These are phyloP conservation scores for Penicillium coprophilum DNA, from an alignment of 495 filamentous ascomycete genomes.

Conservation along the genomic window DNA sequence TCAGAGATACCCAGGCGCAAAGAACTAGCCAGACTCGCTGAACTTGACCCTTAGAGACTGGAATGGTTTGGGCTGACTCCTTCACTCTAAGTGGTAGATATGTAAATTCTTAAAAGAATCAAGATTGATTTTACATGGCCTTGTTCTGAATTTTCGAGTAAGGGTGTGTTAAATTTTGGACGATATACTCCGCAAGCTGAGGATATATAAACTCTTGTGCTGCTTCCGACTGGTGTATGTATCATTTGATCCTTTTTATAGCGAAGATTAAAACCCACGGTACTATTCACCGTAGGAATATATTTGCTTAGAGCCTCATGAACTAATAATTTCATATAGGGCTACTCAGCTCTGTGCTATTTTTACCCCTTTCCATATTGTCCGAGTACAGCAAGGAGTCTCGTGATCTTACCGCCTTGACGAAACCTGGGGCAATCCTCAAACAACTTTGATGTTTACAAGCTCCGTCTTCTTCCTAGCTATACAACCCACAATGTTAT, in stretches of 20 bases:
- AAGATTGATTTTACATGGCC: no score
- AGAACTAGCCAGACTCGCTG: no score
- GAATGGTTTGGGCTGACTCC: no score
- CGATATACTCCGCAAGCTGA: no score
- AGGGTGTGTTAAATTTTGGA: no score
- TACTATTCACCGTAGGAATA: not conserved
- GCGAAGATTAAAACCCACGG: not conserved
- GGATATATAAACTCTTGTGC: no score
- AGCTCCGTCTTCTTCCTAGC: not conserved
- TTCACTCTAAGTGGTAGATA: no score
- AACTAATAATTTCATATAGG: not conserved
- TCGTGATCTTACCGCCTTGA: not conserved
- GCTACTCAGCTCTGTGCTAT: not conserved
- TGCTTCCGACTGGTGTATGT: not conserved
- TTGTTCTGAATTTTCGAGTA: no score
- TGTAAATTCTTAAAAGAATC: no score
- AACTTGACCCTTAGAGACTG: no score
- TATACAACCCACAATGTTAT: constrained; percentile 3
- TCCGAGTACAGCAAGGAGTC: not conserved
- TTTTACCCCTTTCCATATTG: not conserved
- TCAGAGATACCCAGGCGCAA: no score
- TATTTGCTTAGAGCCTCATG: not conserved
- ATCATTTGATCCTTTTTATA: no score
- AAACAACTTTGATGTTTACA: not conserved
- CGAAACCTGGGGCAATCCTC: not conserved